Evolutionary conservation across 495 filamentous ascomycete species (phyloP), one percentile per base, ranked within the genome.

Genomic region (Penicillium bovifimosum): DNA sequence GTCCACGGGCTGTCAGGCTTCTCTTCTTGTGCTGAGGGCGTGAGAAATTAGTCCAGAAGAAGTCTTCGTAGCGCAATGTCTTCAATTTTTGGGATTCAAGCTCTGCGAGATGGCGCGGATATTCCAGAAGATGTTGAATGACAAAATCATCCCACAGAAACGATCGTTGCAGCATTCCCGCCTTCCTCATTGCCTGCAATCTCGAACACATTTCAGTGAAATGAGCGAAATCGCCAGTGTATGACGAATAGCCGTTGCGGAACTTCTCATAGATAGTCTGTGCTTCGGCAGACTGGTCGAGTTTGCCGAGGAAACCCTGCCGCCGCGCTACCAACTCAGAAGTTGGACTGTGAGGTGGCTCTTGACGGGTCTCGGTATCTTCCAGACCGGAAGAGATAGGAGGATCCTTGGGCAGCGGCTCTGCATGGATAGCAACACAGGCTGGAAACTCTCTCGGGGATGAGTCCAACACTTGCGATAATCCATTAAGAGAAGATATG

Each of bases 91-190:
- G 53, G 7, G 47, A 53, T 5, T 33, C 20, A 35, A 59, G 61
- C 20, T 65, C 41, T 40, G 66, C 52, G 2, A 73, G 28, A 44
- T 79, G 66, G 26, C 41, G 46, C 3, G 64, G 61, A 31, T 76
- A 80, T 7, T 69, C 62, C n/a, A 64, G 49, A 28, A 71, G 58
- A 52, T 78, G 63, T 53, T 67, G 64, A 26, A 76, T 75, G 47
- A 90, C 73, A 57, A 86, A 86, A 50, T 90, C 86, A 61, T 90
- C 86, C 65, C 81, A 89, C 0, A 86, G 53, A 34, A 71, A 80
- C 18, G 72, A 74, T 31, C 74, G 69, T 18, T 73, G 52, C 24
- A 84, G 49, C 14, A 65, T 33, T 6, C 65, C 74, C 9, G 61
- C 50, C 18, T 65, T 59, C 11, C 72, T 60, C 16, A 85, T 69